Evolutionary conservation across 805 yeast species (phyloP).

Genomic region (Aciculoconidium aculeatum): DNA sequence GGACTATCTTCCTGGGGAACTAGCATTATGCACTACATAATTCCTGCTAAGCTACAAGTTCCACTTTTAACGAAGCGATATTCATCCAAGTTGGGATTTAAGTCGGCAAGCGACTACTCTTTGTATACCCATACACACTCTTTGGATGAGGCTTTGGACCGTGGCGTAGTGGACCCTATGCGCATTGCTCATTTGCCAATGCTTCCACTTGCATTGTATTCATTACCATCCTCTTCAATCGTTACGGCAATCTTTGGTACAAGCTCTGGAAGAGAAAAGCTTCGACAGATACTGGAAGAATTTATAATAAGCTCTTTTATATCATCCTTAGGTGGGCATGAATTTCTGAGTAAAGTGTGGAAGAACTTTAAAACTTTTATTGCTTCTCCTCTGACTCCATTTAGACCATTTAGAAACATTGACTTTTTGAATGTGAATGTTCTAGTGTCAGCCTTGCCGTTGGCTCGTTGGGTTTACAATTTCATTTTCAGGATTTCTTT

Average conservation of each 20-base stretch:
- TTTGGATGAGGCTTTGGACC: conserved; percentile 24
- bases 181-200: conserved; percentile 33
- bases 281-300: conserved; percentile 25
- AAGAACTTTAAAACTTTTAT: conserved; percentile 7
- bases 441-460: conserved; percentile 30
- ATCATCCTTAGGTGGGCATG: conserved; percentile 33
- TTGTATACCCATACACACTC: conserved; percentile 6
- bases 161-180: conserved; percentile 29
- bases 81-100: conserved; percentile 5
- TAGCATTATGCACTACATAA: conserved; percentile 29
- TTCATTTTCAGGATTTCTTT: conserved; percentile 25
- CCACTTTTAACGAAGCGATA: conserved; percentile 15
- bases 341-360: conserved; percentile 16
- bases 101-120: conserved; percentile 1
- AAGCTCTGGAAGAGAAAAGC: conserved; percentile 6
- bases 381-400: too few species aligned
- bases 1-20: conserved; percentile 34
- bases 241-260: conserved; percentile 20
- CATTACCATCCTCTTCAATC: conserved; percentile 31
- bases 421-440: conserved; percentile 25
- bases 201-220: conserved; percentile 33
- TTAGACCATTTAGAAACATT: too few species aligned
- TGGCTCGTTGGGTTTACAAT: conserved; percentile 34
- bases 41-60: conserved; percentile 29
- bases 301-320: conserved; percentile 31